phyloP scores from a whole-genome alignment of 129 eudicot species.

The Rutidosis leptorrhynchoides region DNA sequence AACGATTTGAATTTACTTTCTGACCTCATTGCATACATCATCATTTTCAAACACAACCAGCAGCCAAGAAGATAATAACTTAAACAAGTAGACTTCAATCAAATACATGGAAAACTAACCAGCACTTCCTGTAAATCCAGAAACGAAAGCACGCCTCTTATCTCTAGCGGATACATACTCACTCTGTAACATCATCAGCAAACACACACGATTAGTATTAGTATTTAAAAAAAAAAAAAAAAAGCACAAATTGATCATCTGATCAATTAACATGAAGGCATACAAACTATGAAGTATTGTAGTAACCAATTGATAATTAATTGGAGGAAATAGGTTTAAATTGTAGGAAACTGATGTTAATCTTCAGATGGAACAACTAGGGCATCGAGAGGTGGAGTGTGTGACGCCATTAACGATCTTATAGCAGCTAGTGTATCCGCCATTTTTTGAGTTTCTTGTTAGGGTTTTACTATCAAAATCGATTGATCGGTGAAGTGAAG shows the following conservation, averaged over 20 bases:
- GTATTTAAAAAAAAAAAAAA: too few relatives aligned
- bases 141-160: constrained; percentile 79
- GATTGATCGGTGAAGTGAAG: constrained; percentile 23
- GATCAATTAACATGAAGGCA: constrained; percentile 11
- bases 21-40: background rate
- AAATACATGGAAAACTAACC: constrained; percentile 28
- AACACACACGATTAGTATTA: background rate
- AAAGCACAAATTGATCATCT: constrained; percentile 5
- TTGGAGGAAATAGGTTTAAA: background rate
- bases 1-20: background rate
- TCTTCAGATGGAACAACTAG: constrained; percentile 94
- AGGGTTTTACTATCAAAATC: constrained; percentile 20
- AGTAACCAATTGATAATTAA: background rate
- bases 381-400: constrained; percentile 92
- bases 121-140: constrained; percentile 98
- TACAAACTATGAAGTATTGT: background rate
- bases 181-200: constrained; percentile 49
- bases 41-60: background rate
- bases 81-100: background rate
- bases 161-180: constrained; percentile 97
- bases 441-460: constrained; percentile 25
- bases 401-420: constrained; percentile 89
- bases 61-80: background rate
- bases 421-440: constrained; percentile 61
- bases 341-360: constrained; percentile 76